Conservation (phyloP, 2,329 filamentous ascomycete species). For the Aureobasidium mangrovei region DNA sequence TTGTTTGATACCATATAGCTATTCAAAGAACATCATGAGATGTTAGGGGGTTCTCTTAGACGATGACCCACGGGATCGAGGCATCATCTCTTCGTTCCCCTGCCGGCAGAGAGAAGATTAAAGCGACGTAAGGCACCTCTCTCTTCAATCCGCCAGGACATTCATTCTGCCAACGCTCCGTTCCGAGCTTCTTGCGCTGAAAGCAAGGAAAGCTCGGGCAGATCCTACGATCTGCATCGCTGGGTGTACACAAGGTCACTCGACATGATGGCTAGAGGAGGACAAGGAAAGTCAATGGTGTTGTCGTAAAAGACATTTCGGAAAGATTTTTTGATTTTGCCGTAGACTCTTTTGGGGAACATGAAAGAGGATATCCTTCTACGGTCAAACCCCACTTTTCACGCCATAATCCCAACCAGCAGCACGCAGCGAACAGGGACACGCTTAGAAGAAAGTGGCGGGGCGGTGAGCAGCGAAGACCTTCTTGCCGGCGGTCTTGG, state of each 20-base stretch:
- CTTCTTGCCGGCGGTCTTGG: constrained; percentile 77
- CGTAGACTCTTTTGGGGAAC: constrained; percentile 1
- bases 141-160: not conserved
- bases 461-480: constrained; percentile 88
- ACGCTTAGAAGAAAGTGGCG: constrained; percentile 90
- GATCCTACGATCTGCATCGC: constrained; percentile 36
- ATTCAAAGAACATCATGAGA: not conserved
- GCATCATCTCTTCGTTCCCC: constrained; percentile 27
- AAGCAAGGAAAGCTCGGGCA: constrained; percentile 30
- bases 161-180: constrained; percentile 39
- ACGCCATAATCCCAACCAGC: constrained; percentile 8
- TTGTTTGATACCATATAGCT: not conserved
- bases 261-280: no score
- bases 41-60: constrained; percentile 30
- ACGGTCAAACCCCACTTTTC: constrained; percentile 1
- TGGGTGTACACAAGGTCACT: constrained; percentile 23
- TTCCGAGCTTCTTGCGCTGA: constrained; percentile 32
- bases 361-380: not conserved
- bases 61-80: constrained; percentile 11
- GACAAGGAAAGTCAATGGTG: not conserved
- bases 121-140: constrained; percentile 14
- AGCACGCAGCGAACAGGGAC: constrained; percentile 4
- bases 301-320: constrained; percentile 9
- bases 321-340: constrained; percentile 7
- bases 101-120: constrained; percentile 19